Evolutionary conservation across 2,329 filamentous ascomycete genomes (phyloP).

Genomic region (Exophiala sideris): DNA sequence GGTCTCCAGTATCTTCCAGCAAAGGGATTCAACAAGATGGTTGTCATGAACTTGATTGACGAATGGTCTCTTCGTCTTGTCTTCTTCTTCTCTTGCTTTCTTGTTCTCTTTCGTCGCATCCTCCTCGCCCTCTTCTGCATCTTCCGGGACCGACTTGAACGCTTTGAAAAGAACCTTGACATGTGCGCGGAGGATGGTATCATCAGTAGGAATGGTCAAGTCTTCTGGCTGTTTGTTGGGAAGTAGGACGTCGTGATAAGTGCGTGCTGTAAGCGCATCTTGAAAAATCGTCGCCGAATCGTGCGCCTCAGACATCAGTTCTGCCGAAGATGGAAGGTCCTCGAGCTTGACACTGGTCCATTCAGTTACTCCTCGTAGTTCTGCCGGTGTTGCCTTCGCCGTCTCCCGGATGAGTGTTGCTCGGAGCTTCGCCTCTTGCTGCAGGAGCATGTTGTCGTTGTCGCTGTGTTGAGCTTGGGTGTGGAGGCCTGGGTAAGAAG

Average conservation of each 20-base stretch:
- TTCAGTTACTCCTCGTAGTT: slow-evolving; percentile 3
- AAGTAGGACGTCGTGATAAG: slow-evolving; percentile 17
- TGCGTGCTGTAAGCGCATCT: slow-evolving; percentile 7
- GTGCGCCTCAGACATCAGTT: slow-evolving; percentile 2
- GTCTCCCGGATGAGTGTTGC: neutral
- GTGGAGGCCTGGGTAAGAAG: neutral
- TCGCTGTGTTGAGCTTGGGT: neutral
- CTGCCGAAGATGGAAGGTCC: slow-evolving; percentile 3
- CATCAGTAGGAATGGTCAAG: slow-evolving; percentile 30
- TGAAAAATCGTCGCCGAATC: slow-evolving; percentile 10
- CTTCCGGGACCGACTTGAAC: slow-evolving; percentile 32
- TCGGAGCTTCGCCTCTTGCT: neutral
- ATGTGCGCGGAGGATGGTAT: slow-evolving; percentile 27
- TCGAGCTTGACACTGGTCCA: neutral
- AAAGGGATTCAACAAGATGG: slow-evolving; percentile 31
- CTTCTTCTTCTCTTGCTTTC: slow-evolving; percentile 29
- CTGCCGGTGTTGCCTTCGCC: neutral
- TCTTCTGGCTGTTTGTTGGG: slow-evolving; percentile 20
- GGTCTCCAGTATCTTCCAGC: slow-evolving; percentile 35
- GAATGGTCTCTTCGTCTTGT: slow-evolving; percentile 35
- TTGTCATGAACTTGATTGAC: slow-evolving; percentile 27
- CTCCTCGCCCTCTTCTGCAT: neutral
- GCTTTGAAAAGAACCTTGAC: slow-evolving; percentile 34
- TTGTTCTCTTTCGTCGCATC: neutral
- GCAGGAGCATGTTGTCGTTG: neutral